Conservation (phyloP, 148 eudicot genomes). For the Rhododendron henanense region DNA sequence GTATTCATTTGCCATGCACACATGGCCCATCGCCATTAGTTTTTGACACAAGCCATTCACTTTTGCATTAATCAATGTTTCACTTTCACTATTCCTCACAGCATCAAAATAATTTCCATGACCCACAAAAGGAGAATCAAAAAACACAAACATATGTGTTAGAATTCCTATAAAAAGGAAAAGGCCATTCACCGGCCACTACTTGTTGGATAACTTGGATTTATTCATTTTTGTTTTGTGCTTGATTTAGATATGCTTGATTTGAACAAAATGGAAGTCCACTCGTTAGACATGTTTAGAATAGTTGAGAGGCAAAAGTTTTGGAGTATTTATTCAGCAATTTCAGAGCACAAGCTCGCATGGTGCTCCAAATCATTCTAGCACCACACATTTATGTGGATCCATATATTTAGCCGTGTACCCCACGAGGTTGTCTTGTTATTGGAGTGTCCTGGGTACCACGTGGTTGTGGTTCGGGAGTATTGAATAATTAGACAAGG, state of each 20-base stretch:
- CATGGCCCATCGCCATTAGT: constrained; percentile 5
- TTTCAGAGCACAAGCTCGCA: background rate
- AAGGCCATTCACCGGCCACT: background rate
- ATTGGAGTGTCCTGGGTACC: no score
- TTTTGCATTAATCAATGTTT: constrained; percentile 10
- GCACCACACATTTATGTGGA: background rate
- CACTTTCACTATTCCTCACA: constrained; percentile 1
- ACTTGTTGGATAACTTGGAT: background rate
- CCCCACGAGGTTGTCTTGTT: no score
- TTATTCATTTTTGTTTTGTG: background rate
- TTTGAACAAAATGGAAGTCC: constrained; percentile 15
- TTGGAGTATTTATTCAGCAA: background rate
- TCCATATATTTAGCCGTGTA: no score
- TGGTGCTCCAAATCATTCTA: no score
- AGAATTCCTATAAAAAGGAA: constrained; percentile 4
- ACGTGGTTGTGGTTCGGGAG: no score
- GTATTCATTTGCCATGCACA: background rate
- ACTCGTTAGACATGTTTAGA: constrained; percentile 8
- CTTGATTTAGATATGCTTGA: constrained; percentile 15
- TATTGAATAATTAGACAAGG: no score
- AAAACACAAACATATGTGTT: background rate
- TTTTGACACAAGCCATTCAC: constrained; percentile 11
- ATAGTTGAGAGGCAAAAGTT: background rate
- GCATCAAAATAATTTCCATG: constrained; percentile 8
- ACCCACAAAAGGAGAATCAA: background rate